phyloP scores from a whole-genome alignment of 805 yeast genomes.

The Maudiozyma saulgeensis region DNA sequence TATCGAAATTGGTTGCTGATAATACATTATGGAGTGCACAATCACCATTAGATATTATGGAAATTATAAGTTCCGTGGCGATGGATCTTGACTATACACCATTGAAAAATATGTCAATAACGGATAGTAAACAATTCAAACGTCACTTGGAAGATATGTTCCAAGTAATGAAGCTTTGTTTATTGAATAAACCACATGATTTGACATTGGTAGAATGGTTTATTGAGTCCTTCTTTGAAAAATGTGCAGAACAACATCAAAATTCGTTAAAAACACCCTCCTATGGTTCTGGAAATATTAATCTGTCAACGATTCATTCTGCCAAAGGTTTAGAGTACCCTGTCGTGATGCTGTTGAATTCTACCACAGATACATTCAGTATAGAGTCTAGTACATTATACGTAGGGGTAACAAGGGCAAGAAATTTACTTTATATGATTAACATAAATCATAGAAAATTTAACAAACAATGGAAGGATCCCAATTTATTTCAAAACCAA shows the following conservation, averaged over 20 bases:
- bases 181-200: constrained; percentile 18
- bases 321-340: constrained; percentile 73
- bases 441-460: constrained; percentile 11
- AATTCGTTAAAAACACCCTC: neutral
- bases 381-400: constrained; percentile 40
- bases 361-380: constrained; percentile 6
- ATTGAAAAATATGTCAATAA: constrained; percentile 12
- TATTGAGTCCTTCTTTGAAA: constrained; percentile 25
- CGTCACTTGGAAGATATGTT: constrained; percentile 31
- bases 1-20: constrained; percentile 13
- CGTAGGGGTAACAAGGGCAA: constrained; percentile 62
- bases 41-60: constrained; percentile 32
- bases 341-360: constrained; percentile 43
- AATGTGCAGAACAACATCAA: constrained; percentile 10
- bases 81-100: constrained; percentile 26
- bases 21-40: constrained; percentile 3
- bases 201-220: constrained; percentile 25
- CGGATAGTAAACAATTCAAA: constrained; percentile 17
- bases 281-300: constrained; percentile 28
- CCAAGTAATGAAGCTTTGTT: constrained; percentile 27
- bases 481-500: constrained; percentile 6
- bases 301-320: constrained; percentile 60
- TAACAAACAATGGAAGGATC: neutral
- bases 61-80: constrained; percentile 28
- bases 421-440: constrained; percentile 26